phyloP scores from a whole-genome alignment of 2,329 filamentous ascomycete species.

The Xylaria multiplex region DNA sequence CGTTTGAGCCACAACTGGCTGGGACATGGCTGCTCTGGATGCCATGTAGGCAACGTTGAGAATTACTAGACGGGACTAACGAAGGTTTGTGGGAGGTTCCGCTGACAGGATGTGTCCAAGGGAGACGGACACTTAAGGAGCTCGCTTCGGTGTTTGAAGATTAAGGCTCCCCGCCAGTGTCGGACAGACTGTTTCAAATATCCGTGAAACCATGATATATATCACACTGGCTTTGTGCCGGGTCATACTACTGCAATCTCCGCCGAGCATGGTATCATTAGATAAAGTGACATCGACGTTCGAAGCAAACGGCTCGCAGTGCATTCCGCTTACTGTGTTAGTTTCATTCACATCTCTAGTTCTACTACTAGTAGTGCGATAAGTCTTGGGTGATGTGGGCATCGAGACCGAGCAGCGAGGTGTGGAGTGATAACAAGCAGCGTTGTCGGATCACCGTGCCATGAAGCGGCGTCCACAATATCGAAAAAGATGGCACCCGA shows the following conservation, averaged over 20 bases:
- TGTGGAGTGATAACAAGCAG: conserved; percentile 45
- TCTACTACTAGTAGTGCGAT: neutral
- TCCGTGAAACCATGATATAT: conserved; percentile 37
- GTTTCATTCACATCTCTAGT: neutral
- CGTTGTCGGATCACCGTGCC: conserved; percentile 42
- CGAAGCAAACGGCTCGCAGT: conserved; percentile 6
- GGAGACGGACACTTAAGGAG: neutral
- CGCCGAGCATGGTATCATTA: conserved; percentile 33
- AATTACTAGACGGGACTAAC: conserved; percentile 9
- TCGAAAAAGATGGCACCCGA: conserved; percentile 39
- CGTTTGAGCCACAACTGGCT: conserved; percentile 12
- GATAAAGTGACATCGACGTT: conserved; percentile 42
- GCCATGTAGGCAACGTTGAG: conserved; percentile 39
- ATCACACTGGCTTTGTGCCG: conserved; percentile 19
- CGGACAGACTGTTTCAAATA: neutral
- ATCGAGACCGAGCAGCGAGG: conserved; percentile 39
- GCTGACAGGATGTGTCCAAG: conserved; percentile 3
- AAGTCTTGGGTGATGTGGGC: conserved; percentile 1
- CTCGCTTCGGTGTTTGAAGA: neutral
- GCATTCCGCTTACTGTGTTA: neutral
- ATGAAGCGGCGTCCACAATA: conserved; percentile 46
- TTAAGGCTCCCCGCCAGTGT: conserved; percentile 1
- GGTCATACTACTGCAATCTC: conserved; percentile 32
- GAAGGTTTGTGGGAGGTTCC: neutral
- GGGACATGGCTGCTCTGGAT: conserved; percentile 37